Evolutionary conservation across 169 alveolate species (phyloP), one percentile per base, ranked within the genome.

Genomic region (Plasmodium vinckei): DNA sequence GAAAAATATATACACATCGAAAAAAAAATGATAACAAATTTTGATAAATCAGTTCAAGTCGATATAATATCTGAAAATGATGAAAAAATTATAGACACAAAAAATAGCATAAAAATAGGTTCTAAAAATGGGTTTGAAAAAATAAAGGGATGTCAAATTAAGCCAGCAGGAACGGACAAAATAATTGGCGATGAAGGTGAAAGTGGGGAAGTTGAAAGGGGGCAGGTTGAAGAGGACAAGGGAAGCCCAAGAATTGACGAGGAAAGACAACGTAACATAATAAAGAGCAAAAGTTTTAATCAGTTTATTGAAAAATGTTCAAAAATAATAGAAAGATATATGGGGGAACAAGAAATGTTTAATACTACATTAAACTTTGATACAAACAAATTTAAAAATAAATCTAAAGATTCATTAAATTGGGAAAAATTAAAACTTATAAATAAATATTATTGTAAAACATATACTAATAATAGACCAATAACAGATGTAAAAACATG

Each of bases 401-500:
- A 33, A 33, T 27, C 67, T 1, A 59, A 47, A 7, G 73, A 84
- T 2, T 23, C 64, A 1, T 73, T 69, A 63, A 19, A 65, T 69
- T 17, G 39, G 3, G 91, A 84, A 44, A 57, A 71, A 71, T 59
- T 84, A 64, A 84, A 84, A 63, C 21, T 84, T 5, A 17, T 84
- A n/a, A 84, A 84, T 51, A 84, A 53, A 10, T 84, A 84, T 69
- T 69, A 44, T 17, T 84, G 87, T 84, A 84, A 69, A 39, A 84
- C 69, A 64, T 84, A 84, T 60, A 84, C 86, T 12, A 39, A 59
- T 69, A 87, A 68, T 21, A 69, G 94, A 51, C 91, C 93, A 15
- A 79, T 91, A 42, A 69, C 92, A 53, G 95, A 92, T 56, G 63
- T 91, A 19, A 68, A 79, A 69, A 73, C 92, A 12, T 63, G 93